Percentiles rank a stretch among this genome's conserved stretches.
phyloP scores from a whole-genome alignment of 495 filamentous ascomycete genomes.

The Monascus purpureus region DNA sequence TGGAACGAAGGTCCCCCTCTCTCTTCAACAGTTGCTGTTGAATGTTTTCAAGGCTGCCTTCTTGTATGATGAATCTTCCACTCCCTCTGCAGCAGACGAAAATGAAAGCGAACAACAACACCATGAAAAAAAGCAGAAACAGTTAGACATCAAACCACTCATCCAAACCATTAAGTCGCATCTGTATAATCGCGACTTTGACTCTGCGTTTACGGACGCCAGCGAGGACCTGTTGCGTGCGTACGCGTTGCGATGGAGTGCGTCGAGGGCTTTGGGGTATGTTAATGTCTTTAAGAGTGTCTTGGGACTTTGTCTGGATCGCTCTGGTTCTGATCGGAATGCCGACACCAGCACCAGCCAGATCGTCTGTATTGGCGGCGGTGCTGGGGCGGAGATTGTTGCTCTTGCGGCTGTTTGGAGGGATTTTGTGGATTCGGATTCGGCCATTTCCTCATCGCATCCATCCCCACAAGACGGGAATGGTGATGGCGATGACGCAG shows the following conservation, averaged over 20 bases:
- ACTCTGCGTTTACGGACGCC: slow-evolving; percentile 54
- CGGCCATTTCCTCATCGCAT: not conserved
- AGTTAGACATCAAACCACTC: slow-evolving; percentile 31
- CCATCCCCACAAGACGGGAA: not conserved
- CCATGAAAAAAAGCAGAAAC: slow-evolving; percentile 3
- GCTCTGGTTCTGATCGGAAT: slow-evolving; percentile 1
- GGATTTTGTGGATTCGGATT: slow-evolving; percentile 13
- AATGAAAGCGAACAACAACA: slow-evolving; percentile 4
- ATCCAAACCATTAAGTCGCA: slow-evolving; percentile 74
- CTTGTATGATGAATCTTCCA: too few relatives aligned
- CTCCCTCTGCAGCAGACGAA: too few relatives aligned
- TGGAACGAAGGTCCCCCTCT: slow-evolving; percentile 22
- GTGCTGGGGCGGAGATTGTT: slow-evolving; percentile 72
- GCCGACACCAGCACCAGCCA: slow-evolving; percentile 7
- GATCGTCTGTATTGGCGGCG: slow-evolving; percentile 68
- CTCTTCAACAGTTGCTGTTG: slow-evolving; percentile 61
- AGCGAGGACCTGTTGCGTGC: slow-evolving; percentile 50
- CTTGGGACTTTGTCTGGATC: slow-evolving; percentile 7
- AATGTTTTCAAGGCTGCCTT: slow-evolving; percentile 61
- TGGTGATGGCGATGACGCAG: not conserved
- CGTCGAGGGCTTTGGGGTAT: slow-evolving; percentile 70
- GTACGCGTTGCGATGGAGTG: slow-evolving; percentile 82
- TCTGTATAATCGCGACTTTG: slow-evolving; percentile 75
- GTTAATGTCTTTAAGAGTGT: slow-evolving; percentile 42
- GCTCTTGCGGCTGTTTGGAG: slow-evolving; percentile 54